Evolutionary conservation across 202 grass and related monocot species (phyloP), one percentile per base, ranked within the genome.

Genomic region (Hordeum pubiflorum): DNA sequence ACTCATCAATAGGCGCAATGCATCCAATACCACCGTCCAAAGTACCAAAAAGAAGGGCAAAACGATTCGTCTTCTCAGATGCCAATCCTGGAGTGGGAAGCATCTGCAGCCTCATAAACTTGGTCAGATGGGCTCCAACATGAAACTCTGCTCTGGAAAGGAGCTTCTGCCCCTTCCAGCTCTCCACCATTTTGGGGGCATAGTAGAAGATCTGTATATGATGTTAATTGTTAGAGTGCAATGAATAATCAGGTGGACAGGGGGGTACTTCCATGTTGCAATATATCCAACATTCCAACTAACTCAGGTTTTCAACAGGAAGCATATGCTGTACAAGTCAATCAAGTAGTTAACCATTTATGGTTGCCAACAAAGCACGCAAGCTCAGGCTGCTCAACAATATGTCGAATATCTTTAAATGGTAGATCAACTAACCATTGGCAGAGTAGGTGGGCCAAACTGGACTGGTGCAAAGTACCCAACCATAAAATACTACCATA

Each of bases 121-220:
- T 97, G 0, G 88, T 84, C 43, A 97, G 76, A 71, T 91, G 88
- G 48, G 88, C 79, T 23, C 95, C 95, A 63, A 88, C 88, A 91
- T 94, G 95, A 86, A 97, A 88, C 63, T 97, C 95, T 63, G 90
- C 90, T 60, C 92, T 85, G 7, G 90, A 82, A 68, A 97, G 84
- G 32, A 97, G 92, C 69, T 97, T 97, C 81, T 97, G 94, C 13
- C 95, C 95, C 80, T 98, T 98, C 95, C 92, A 98, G 55, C 95
- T 94, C 86, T 97, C 95, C 69, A 98, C 84, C 46, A 85, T 90
- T 87, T 93, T 98, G 43, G 95, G 90, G 61, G 95, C 95, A 89
- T 98, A 94, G 75, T 94, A 98, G 36, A 98, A 94, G 56, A 98
- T 94, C 92, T 97, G 87, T 79, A 86, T 79, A 88, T 14, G 73